A percentile compares a stretch with the other conserved stretches of the same genome.
These are phyloP conservation scores for Pichia cephalocereana DNA, from an alignment of 805 yeast genomes.

Conservation along the genomic window DNA sequence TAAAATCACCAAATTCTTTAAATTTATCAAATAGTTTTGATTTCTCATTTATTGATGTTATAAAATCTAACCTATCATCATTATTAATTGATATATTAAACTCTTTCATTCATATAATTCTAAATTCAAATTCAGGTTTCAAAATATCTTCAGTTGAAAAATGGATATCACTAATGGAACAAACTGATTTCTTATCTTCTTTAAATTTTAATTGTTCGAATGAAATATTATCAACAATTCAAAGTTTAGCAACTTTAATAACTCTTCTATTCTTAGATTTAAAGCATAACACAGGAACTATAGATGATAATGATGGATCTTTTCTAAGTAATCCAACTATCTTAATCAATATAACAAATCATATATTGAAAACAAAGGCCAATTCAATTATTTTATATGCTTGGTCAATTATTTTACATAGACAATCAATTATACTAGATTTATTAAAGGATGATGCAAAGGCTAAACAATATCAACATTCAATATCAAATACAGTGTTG, in stretches of 20 bases:
- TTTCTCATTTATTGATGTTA: not conserved
- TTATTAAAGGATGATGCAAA: slow-evolving; percentile 18
- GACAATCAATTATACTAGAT: slow-evolving; percentile 36
- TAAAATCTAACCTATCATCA: slow-evolving; percentile 12
- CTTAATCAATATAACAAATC: slow-evolving; percentile 20
- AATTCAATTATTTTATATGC: slow-evolving; percentile 49
- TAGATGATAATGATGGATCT: slow-evolving; percentile 27
- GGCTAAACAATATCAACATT: slow-evolving; percentile 6
- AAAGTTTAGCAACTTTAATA: slow-evolving; percentile 38
- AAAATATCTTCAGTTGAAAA: slow-evolving; percentile 25
- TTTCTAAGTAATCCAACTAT: slow-evolving; percentile 34
- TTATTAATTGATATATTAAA: slow-evolving; percentile 18
- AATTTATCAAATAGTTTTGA: no score
- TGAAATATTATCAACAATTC: slow-evolving; percentile 22
- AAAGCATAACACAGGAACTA: slow-evolving; percentile 37
- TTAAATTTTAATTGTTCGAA: not conserved
- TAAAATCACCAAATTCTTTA: not conserved
- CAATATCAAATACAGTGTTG: slow-evolving; percentile 8
- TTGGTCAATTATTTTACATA: slow-evolving; percentile 56
- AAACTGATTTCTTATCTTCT: slow-evolving; percentile 15
- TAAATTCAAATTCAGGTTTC: slow-evolving; percentile 18
- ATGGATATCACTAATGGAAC: slow-evolving; percentile 51
- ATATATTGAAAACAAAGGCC: slow-evolving; percentile 22
- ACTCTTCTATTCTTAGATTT: slow-evolving; percentile 50
- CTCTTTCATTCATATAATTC: slow-evolving; percentile 18